Percentiles rank a stretch among this genome's conserved stretches.
Conservation (phyloP, 176 grass and related monocot species). For the Oryza punctata region DNA sequence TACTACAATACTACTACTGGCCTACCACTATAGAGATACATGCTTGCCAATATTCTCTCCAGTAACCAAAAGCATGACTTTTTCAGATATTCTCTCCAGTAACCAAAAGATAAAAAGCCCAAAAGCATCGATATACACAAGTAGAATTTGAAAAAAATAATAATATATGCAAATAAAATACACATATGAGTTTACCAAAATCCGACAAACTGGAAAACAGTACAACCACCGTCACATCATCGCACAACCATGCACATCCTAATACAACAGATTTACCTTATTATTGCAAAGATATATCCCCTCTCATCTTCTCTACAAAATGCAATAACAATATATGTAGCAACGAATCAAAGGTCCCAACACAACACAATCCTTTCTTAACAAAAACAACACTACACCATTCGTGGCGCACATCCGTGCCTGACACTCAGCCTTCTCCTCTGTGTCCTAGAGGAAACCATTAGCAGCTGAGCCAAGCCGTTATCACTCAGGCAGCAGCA, state of each 20-base stretch:
- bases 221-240: constrained; percentile 23
- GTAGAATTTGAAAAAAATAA: neutral
- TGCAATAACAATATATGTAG: constrained; percentile 43
- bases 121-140: neutral
- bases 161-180: constrained; percentile 17
- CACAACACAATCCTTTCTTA: constrained; percentile 5
- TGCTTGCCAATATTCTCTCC: too few relatives aligned
- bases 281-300: constrained; percentile 27
- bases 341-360: constrained; percentile 39
- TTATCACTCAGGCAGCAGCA: constrained; percentile 29
- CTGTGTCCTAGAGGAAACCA: constrained; percentile 12
- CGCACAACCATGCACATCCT: constrained; percentile 23
- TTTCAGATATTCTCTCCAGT: too few relatives aligned
- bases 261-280: constrained; percentile 29
- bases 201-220: neutral
- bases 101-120: neutral
- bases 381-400: constrained; percentile 23
- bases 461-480: neutral
- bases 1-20: too few relatives aligned
- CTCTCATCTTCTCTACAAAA: constrained; percentile 44
- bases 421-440: neutral
- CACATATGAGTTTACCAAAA: constrained; percentile 22
- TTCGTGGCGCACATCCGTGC: neutral
- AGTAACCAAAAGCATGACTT: too few relatives aligned
- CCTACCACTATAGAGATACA: too few relatives aligned